Base-by-base conservation (phyloP, 2,329 filamentous ascomycete genomes). In the Lasiodiplodia citricola region DNA sequence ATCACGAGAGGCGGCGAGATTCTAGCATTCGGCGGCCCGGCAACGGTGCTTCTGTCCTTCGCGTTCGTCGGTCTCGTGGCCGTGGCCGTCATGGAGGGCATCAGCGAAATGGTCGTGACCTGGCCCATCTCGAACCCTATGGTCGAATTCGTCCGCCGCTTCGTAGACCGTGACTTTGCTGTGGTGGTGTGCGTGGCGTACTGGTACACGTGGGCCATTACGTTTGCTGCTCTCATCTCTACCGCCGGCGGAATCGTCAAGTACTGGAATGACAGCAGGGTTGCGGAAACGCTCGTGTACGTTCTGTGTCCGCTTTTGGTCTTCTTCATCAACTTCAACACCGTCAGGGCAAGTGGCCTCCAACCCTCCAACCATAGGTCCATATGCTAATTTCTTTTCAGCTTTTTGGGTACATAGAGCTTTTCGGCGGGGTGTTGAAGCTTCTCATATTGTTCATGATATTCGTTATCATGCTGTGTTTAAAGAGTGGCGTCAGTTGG, bases 81-180 rank as follows among this genome's bases (percentile, higher is more conserved):
- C 3, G 78, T 79, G 70, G 71, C 72, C 37, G 75, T 81, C 3
- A 81, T 81, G 79, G 79, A 81, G 68, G 76, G 79, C n/a, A 73
- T 81, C 25, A 74, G 74, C 25, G 80, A 81, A 63, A 75, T 81
- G 73, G 74, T 81, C 2, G 73, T 74, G 6, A 72, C 78, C 28
- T 81, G 78, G 77, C 79, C 79, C 0, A 77, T 80, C 10, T 74
- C 80, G 6, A 80, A 79, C 56, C 77, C 79, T 1, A 68, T 80
- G 35, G 74, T 77, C 16, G 75, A 80, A 41, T 81, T 78, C 52
- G 76, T 80, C 5, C 70, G 75, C 16, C 72, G 73, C 21, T 80
- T 80, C 68, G 77, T 81, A 16, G 80, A 81, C 60, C 72, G 73
- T 52, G 79, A 81, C 38, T 62, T 81, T 14, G 79, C 77, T 0